Conservation (phyloP, 345 rosid species). For the Citrus hindsii region DNA sequence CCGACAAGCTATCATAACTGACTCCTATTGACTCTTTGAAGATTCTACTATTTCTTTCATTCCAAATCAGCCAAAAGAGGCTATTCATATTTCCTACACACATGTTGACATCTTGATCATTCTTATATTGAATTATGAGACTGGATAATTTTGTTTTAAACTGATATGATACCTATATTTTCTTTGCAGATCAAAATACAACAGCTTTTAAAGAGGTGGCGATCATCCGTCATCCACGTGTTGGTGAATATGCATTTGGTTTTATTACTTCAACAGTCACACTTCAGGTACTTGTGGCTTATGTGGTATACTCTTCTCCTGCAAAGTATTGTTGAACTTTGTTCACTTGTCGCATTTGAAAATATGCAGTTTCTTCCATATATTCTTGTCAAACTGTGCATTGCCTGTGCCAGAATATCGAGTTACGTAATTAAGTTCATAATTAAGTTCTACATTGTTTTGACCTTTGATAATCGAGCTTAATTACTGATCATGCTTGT, state of each 20-base stretch:
- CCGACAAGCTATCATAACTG: too few relatives aligned
- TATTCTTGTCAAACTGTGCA: not conserved
- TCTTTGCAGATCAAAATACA: slow-evolving; percentile 76
- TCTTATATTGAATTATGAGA: not conserved
- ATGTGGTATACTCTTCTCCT: not conserved
- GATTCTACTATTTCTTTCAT: too few relatives aligned
- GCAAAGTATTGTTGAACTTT: not conserved
- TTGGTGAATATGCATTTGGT: slow-evolving; percentile 96
- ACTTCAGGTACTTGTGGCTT: slow-evolving; percentile 61
- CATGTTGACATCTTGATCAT: not conserved
- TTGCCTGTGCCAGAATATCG: not conserved
- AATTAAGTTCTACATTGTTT: not conserved
- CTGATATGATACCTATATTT: slow-evolving; percentile 1
- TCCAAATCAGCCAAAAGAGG: not conserved
- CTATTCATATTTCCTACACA: not conserved
- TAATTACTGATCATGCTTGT: not conserved
- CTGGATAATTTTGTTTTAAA: not conserved
- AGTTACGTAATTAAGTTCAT: not conserved
- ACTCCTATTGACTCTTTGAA: too few relatives aligned
- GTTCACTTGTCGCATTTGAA: not conserved
- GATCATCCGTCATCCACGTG: slow-evolving; percentile 86
- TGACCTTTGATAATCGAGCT: not conserved
- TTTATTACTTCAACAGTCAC: slow-evolving; percentile 83
- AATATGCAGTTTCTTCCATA: not conserved
- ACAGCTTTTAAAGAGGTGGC: slow-evolving; percentile 97